Evolutionary conservation across 2,329 filamentous ascomycete genomes (phyloP).

Genomic region (Ceratocystis huliohia): DNA sequence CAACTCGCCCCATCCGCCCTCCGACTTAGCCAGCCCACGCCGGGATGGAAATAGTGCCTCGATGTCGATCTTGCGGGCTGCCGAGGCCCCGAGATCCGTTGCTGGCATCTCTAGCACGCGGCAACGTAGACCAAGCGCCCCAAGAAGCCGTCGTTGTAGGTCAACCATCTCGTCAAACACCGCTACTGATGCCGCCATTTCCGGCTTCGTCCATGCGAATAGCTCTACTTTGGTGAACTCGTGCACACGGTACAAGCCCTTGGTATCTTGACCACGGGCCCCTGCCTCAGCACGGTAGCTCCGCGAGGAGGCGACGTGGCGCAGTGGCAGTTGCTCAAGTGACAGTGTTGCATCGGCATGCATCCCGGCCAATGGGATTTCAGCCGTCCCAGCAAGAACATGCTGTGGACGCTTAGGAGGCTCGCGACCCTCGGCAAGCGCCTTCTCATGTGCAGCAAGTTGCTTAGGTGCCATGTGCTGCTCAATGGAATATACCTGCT

Average conservation of each 20-base stretch:
- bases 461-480: conserved; percentile 38
- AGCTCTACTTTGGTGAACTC: conserved; percentile 98
- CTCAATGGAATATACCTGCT: conserved; percentile 69
- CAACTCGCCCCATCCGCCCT: conserved; percentile 81
- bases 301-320: conserved; percentile 72
- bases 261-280: conserved; percentile 76
- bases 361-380: conserved; percentile 89
- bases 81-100: conserved; percentile 77
- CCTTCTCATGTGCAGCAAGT: conserved; percentile 51
- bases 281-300: conserved; percentile 95
- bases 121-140: conserved; percentile 64
- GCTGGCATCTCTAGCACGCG: conserved; percentile 89
- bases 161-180: conserved; percentile 76
- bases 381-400: conserved; percentile 75
- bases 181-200: conserved; percentile 35
- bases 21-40: conserved; percentile 31
- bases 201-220: conserved; percentile 75
- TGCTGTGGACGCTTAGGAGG: conserved; percentile 50
- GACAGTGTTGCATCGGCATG: conserved; percentile 61
- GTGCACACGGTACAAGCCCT: conserved; percentile 90
- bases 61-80: conserved; percentile 78
- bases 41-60: conserved; percentile 88
- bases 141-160: conserved; percentile 75
- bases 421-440: conserved; percentile 39
- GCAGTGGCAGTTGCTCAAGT: conserved; percentile 55